phyloP scores from a whole-genome alignment of 768 basidiomycete species.

The Mycena crocata region DNA sequence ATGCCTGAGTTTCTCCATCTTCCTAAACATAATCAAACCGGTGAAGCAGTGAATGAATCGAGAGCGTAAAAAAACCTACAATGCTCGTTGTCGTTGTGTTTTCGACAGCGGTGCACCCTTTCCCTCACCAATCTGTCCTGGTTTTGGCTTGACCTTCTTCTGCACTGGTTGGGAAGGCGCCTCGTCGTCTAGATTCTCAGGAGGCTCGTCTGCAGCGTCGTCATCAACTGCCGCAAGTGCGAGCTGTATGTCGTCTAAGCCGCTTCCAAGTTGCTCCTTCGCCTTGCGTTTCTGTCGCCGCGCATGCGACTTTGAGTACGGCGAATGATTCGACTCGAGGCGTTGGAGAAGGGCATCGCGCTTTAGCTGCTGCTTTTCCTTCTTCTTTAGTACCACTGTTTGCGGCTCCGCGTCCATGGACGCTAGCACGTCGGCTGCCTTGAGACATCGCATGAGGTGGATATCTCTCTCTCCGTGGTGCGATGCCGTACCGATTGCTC shows the following conservation, averaged over 20 bases:
- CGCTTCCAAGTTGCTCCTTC: slow-evolving; percentile 64
- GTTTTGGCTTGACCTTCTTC: slow-evolving; percentile 42
- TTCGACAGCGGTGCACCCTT: slow-evolving; percentile 67
- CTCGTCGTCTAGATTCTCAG: slow-evolving; percentile 32
- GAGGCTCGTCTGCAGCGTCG: slow-evolving; percentile 32
- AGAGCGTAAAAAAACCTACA: slow-evolving; percentile 60
- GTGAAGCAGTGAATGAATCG: not conserved
- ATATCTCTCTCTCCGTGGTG: slow-evolving; percentile 13
- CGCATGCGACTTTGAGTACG: slow-evolving; percentile 79
- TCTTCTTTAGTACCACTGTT: slow-evolving; percentile 60
- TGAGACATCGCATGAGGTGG: slow-evolving; percentile 13
- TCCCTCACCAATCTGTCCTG: slow-evolving; percentile 76
- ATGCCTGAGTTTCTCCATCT: slow-evolving; percentile 74
- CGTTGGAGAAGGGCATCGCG: slow-evolving; percentile 78
- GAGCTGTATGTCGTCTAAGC: slow-evolving; percentile 61
- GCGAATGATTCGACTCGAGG: slow-evolving; percentile 60
- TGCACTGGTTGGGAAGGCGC: slow-evolving; percentile 36
- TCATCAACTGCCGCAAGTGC: slow-evolving; percentile 68
- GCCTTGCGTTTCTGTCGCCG: slow-evolving; percentile 79
- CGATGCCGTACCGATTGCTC: slow-evolving; percentile 54
- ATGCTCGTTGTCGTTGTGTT: slow-evolving; percentile 71
- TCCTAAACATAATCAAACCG: slow-evolving; percentile 51
- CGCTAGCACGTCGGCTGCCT: slow-evolving; percentile 61
- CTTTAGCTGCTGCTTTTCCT: slow-evolving; percentile 73
- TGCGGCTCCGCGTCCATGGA: slow-evolving; percentile 44